Evolutionary conservation across 768 basidiomycete species (phyloP).

Genomic region (Mycena sanguinolenta): DNA sequence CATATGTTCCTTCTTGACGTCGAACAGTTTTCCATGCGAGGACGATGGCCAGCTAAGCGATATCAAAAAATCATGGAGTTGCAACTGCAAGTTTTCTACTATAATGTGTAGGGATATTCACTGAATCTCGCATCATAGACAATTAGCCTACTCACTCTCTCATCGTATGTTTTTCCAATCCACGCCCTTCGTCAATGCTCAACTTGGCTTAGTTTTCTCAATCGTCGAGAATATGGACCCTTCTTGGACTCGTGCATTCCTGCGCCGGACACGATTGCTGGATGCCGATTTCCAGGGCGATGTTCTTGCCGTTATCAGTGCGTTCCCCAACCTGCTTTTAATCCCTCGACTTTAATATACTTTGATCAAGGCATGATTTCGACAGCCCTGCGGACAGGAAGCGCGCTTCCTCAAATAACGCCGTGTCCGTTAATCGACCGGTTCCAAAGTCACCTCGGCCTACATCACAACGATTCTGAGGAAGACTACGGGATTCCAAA

Average conservation of each 20-base stretch:
- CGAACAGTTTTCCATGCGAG: conserved; percentile 79
- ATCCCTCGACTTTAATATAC: background rate
- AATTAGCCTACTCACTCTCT: conserved; percentile 77
- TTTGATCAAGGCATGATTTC: conserved; percentile 75
- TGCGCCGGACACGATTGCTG: conserved; percentile 79
- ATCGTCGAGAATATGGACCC: conserved; percentile 80
- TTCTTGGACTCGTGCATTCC: conserved; percentile 82
- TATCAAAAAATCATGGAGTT: conserved; percentile 79
- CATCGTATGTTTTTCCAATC: conserved; percentile 50
- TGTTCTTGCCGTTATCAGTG: conserved; percentile 84
- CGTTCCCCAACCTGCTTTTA: conserved; percentile 37
- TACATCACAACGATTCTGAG: conserved; percentile 79
- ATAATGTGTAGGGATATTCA: background rate
- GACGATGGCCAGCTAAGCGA: conserved; percentile 84
- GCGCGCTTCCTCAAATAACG: conserved; percentile 87
- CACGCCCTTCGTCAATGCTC: background rate
- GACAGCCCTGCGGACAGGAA: conserved; percentile 78
- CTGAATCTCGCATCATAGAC: conserved; percentile 56
- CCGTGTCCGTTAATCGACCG: conserved; percentile 76
- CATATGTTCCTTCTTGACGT: background rate
- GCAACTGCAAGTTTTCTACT: conserved; percentile 65
- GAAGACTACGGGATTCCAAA: conserved; percentile 82
- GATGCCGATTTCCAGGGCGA: conserved; percentile 90
- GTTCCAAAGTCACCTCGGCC: conserved; percentile 59
- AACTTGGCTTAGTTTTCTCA: conserved; percentile 61